Evolutionary conservation across 331 rosid species (phyloP).

Genomic region (Pyracantha coccinea): DNA sequence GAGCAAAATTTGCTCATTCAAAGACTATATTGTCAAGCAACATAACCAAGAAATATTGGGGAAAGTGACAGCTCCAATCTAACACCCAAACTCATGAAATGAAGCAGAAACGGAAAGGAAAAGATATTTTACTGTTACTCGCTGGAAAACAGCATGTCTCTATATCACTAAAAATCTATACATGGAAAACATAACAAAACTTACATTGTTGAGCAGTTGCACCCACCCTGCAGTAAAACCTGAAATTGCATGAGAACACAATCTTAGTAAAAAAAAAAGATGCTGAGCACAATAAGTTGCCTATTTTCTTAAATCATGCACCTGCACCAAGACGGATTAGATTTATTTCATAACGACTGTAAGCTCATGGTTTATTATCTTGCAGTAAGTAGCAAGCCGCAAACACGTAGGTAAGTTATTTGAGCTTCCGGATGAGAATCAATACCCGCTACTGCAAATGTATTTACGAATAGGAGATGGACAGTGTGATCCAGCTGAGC

Average conservation of each 20-base stretch:
- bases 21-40: not conserved
- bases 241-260: slow-evolving; percentile 31
- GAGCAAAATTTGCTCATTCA: not conserved
- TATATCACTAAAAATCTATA: not conserved
- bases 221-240: slow-evolving; percentile 84
- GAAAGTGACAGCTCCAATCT: not conserved
- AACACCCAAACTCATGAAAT: not conserved
- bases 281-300: slow-evolving; percentile 16
- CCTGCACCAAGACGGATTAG: not conserved
- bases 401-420: not conserved
- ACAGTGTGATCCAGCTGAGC: slow-evolving; percentile 81
- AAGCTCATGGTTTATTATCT: not conserved
- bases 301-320: not conserved
- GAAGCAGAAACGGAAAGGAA: not conserved
- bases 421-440: slow-evolving; percentile 30
- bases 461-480: slow-evolving; percentile 46
- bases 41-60: not conserved
- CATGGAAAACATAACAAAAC: slow-evolving; percentile 18
- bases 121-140: not conserved
- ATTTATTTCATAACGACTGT: not conserved
- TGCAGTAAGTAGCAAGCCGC: not conserved
- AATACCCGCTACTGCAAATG: slow-evolving; percentile 70
- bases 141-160: not conserved
- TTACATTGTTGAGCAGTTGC: slow-evolving; percentile 49
- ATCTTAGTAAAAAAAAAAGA: slow-evolving; percentile 17